These are phyloP conservation scores for Didymellaceae sp. DNA, from an alignment of 2,329 filamentous ascomycete species.

Conservation along the genomic window DNA sequence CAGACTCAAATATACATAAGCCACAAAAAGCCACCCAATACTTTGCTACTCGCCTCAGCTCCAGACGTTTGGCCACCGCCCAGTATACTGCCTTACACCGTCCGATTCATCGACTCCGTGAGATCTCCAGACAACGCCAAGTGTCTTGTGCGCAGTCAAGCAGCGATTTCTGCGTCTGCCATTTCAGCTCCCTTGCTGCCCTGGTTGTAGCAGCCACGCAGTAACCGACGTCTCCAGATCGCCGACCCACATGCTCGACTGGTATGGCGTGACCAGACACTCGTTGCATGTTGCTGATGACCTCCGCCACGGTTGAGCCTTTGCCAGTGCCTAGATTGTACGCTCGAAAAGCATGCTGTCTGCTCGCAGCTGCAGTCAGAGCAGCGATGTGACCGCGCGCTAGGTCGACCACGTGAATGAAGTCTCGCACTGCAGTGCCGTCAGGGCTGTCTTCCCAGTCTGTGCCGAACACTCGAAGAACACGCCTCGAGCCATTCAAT, in stretches of 20 bases:
- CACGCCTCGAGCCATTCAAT: slow-evolving; percentile 60
- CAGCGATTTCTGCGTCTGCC: background rate
- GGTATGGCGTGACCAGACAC: background rate
- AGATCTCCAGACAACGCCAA: background rate
- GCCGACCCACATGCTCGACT: background rate
- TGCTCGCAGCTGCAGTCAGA: slow-evolving; percentile 38
- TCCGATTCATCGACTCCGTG: background rate
- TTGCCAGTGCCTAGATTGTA: slow-evolving; percentile 43
- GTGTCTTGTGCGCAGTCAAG: background rate
- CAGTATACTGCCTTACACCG: too few relatives aligned
- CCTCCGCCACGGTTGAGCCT: background rate
- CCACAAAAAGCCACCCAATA: background rate
- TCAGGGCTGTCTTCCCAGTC: slow-evolving; percentile 69
- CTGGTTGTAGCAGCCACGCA: too few relatives aligned
- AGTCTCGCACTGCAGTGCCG: slow-evolving; percentile 69
- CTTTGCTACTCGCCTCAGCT: background rate
- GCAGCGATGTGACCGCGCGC: slow-evolving; percentile 67
- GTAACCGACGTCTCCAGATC: too few relatives aligned
- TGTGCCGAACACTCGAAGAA: slow-evolving; percentile 67
- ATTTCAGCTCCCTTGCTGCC: background rate
- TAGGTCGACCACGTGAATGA: slow-evolving; percentile 69
- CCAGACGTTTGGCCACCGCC: too few relatives aligned
- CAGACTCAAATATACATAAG: too few relatives aligned
- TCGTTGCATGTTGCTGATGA: background rate
- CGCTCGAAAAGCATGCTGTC: slow-evolving; percentile 25